These are phyloP conservation scores for Sechiopsis laciniata DNA, from an alignment of 306 rosid species.

Conservation along the genomic window DNA sequence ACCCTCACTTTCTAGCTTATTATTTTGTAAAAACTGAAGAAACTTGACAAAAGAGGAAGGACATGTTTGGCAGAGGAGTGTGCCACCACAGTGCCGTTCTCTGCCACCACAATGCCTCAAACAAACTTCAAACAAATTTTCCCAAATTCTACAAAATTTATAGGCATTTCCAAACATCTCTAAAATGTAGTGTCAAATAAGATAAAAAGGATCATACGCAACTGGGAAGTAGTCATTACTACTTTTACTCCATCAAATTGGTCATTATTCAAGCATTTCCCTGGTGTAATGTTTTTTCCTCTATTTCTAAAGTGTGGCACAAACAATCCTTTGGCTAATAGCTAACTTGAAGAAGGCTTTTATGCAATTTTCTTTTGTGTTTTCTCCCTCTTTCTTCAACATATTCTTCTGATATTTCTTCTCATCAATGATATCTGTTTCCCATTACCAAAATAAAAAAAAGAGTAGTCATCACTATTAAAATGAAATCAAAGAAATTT, in stretches of 20 bases:
- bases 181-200: background rate
- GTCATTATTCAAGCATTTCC: background rate
- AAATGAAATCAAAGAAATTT: background rate
- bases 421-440: no score
- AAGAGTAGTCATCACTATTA: background rate
- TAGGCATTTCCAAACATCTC: background rate
- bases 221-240: background rate
- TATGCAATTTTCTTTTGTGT: no score
- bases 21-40: background rate
- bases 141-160: no score
- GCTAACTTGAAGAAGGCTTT: background rate
- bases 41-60: background rate
- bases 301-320: background rate
- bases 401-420: no score
- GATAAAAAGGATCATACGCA: background rate
- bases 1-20: background rate
- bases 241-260: background rate
- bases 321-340: background rate
- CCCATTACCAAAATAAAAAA: no score
- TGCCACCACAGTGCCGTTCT: background rate
- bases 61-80: background rate
- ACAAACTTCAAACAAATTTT: no score
- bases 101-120: background rate
- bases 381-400: no score
- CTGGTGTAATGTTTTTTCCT: background rate